Conservation (phyloP, 768 basidiomycete genomes). For the Plicaturopsis crispa region DNA sequence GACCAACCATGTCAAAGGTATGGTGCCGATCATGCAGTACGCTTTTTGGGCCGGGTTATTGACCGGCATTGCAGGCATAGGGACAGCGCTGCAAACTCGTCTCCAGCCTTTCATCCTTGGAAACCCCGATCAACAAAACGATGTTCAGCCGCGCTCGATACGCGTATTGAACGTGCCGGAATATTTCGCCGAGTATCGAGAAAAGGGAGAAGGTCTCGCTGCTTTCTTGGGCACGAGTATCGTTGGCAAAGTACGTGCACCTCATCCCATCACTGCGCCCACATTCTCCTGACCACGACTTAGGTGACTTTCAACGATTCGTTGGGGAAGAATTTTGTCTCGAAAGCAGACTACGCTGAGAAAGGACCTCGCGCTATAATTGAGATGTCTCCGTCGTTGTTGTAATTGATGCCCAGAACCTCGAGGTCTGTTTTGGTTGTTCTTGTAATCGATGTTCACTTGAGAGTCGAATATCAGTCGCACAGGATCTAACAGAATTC, state of each 20-base stretch:
- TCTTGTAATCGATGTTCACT: not conserved
- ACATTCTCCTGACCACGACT: conserved; percentile 6
- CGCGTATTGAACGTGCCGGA: conserved; percentile 69
- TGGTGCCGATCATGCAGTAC: too few species aligned
- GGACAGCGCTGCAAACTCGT: conserved; percentile 63
- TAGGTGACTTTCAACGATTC: conserved; percentile 73
- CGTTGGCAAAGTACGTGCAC: conserved; percentile 61
- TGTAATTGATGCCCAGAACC: too few species aligned
- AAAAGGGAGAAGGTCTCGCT: conserved; percentile 74
- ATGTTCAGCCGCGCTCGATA: conserved; percentile 62
- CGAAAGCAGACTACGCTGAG: conserved; percentile 69
- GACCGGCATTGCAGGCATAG: conserved; percentile 39
- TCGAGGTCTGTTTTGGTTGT: not conserved
- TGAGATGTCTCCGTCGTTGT: conserved; percentile 67
- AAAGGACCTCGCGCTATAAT: conserved; percentile 71
- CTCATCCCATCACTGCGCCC: too few species aligned
- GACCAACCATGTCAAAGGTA: conserved; percentile 66
- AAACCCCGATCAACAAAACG: conserved; percentile 57
- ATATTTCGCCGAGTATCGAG: conserved; percentile 86
- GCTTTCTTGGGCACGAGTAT: conserved; percentile 80
- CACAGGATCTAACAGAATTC: too few species aligned
- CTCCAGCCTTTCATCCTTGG: conserved; percentile 54
- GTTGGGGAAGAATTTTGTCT: conserved; percentile 61
- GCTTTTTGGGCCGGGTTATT: too few species aligned
- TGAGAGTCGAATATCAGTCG: too few species aligned